Percentiles rank a stretch among this genome's conserved stretches.
Evolutionary conservation across 2,329 filamentous ascomycete genomes (phyloP).

Genomic region (Aspergillus calidoustus): DNA sequence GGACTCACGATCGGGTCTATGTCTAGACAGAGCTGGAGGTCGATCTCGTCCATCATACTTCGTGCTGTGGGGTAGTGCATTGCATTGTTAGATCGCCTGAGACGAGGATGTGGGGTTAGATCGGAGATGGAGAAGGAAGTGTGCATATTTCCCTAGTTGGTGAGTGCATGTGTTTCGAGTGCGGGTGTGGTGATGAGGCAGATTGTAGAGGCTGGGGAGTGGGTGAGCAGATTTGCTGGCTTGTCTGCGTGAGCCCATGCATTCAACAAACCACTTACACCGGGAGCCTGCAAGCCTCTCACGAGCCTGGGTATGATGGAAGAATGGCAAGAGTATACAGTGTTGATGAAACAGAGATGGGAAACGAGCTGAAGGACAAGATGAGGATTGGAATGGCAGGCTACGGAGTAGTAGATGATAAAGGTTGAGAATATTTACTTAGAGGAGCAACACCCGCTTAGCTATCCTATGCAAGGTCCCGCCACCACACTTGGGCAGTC

Average conservation of each 20-base stretch:
- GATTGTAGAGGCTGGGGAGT: not conserved
- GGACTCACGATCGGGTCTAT: conserved; percentile 23
- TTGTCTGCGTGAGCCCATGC: not conserved
- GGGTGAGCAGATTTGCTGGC: not conserved
- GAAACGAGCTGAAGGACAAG: not conserved
- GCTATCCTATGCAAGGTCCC: not conserved
- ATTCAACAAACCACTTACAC: not conserved
- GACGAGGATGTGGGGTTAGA: not conserved
- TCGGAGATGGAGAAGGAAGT: not conserved
- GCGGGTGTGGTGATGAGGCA: not conserved
- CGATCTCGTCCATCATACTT: conserved; percentile 26
- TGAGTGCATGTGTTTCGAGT: not conserved
- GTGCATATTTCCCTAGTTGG: not conserved
- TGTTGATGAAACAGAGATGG: not conserved
- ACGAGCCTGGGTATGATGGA: not conserved
- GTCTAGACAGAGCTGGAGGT: conserved; percentile 27
- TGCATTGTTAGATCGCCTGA: not conserved
- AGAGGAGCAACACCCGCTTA: not conserved
- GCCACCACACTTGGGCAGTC: not conserved
- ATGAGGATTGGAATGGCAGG: not conserved
- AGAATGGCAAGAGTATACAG: not conserved
- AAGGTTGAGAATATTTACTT: not conserved
- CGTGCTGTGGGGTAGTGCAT: not conserved
- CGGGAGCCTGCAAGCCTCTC: not conserved
- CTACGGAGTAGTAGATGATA: not conserved